These are phyloP conservation scores for Sutorius eximius DNA, from an alignment of 1,284 basidiomycete species.

Conservation along the genomic window DNA sequence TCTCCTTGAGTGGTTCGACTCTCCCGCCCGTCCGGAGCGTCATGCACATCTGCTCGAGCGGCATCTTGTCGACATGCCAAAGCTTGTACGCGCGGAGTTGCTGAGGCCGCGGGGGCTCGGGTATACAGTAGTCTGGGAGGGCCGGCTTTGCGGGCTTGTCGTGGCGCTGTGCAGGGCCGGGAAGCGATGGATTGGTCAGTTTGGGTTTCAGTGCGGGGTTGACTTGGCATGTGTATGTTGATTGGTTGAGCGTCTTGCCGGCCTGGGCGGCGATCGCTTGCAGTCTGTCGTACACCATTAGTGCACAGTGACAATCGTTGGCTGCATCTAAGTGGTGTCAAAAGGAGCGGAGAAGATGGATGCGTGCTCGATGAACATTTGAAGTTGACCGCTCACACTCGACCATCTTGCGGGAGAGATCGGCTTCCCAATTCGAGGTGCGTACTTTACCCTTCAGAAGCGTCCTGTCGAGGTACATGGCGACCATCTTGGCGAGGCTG, in stretches of 20 bases:
- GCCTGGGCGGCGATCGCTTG: constrained; percentile 37
- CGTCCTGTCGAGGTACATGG: constrained; percentile 46
- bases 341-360: neutral
- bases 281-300: constrained; percentile 49
- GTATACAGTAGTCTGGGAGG: constrained; percentile 31
- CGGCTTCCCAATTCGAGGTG: constrained; percentile 57
- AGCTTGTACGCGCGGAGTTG: constrained; percentile 56
- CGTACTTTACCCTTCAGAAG: constrained; percentile 54
- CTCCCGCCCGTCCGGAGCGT: constrained; percentile 36
- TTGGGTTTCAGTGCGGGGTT: constrained; percentile 10
- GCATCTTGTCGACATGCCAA: constrained; percentile 48
- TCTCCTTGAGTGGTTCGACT: constrained; percentile 48
- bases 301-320: constrained; percentile 56
- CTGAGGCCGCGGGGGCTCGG: constrained; percentile 41
- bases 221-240: constrained; percentile 35
- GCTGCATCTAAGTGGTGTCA: constrained; percentile 49
- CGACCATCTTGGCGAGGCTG: constrained; percentile 53
- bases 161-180: neutral
- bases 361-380: neutral
- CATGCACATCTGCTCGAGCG: constrained; percentile 49
- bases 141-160: neutral
- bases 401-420: constrained; percentile 44
- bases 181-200: neutral
- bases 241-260: constrained; percentile 29
- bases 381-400: constrained; percentile 41